Evolutionary conservation across 192 early-diverging fungal species (phyloP), one percentile per base, ranked within the genome.

Genomic region (Backusella liffmaniae): DNA sequence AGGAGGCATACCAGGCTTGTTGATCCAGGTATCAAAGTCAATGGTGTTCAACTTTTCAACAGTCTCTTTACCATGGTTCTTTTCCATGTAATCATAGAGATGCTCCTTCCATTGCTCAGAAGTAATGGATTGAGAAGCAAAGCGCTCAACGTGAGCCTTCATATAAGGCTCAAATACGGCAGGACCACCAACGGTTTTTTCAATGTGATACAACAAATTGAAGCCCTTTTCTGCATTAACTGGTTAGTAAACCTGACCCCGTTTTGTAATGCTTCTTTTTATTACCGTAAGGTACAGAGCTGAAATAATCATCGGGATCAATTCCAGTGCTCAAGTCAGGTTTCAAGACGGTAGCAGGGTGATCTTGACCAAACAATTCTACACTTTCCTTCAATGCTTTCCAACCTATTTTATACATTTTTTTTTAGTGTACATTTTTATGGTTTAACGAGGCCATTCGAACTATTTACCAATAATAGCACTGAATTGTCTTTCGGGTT

Each of bases 11-110:
- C 97, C 97, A 10, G 91, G 91, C 12, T 84, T 84, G 66, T 90
- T 79, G 70, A 98, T 86, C 98, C 98, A 99, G 46, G 85, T 82
- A 73, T 98, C 90, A 93, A 95, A 98, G 66, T 97, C 94, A 29
- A 99, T 91, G 66, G 80, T 77, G 73, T 96, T 82, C 44, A 99
- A 88, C 13, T 85, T 75, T 37, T 84, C 86, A 23, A 88, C 82
- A 87, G 94, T 95, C 15, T 88, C 86, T 23, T 89, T 80, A 29
- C 88, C 89, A 77, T 88, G 84, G 34, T 85, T 77, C 56, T 88
- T 82, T 32, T 84, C 85, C 91, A 96, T 94, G 87, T 92, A 97
- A 18, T 84, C 81, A 77, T 92, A 93, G 73, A 99, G 80, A 78
- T 88, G 94, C 37, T 80, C 81, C 84, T 95, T 95, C 92, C 96